Base-by-base conservation (phyloP, 2,329 filamentous ascomycete genomes). In the Calcarisporium arbuscula region DNA sequence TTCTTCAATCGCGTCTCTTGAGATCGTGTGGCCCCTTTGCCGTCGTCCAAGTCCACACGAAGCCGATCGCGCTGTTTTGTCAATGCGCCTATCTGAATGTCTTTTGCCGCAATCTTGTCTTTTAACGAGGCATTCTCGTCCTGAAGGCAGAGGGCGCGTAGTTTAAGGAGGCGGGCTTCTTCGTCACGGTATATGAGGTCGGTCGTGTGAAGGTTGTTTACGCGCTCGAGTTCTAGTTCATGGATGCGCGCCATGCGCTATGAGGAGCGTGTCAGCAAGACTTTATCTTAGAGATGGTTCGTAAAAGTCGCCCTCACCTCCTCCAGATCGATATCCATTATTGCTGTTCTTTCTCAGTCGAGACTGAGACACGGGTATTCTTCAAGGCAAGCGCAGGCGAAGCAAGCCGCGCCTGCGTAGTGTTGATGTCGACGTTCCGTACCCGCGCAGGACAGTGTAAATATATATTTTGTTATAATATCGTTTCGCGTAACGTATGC, bases 101-200 rank as follows among this genome's bases (percentile, higher is more conserved):
- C 74, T 45, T 74, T 73, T 25, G 75, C 62, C 5, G 67, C 59
- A 14, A 89, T 56, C 43, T 81, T 70, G 28, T 79, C 72, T 44
- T 77, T 74, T 19, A 95, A 60, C 8, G 74, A 69, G 30, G 80
- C 74, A 43, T 82, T 85, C 43, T 94, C 82, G 44, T 89, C 78
- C 42, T 80, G 71, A n/a, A 85, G 65, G n/a, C 88, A 60, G 35
- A 89, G 62, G 35, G 80, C 69, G 42, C 80, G 75, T 41, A 90
- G 69, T 45, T 77, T 77, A 34, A 87, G 60, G 44, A 80, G 73
- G 30, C 89, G 79, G 25, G 76, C 68, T 40, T 81, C 77, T 56
- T 96, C 89, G 44, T 87, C 78, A 49, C 85, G 84, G 45, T 77
- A 64, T 36, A 94, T 68, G 9, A 81, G 65, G 34, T 85, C 74